A percentile compares a stretch with the other conserved stretches of the same genome.
phyloP scores from a whole-genome alignment of 306 rosid species.

The Adenanthera pavonina region DNA sequence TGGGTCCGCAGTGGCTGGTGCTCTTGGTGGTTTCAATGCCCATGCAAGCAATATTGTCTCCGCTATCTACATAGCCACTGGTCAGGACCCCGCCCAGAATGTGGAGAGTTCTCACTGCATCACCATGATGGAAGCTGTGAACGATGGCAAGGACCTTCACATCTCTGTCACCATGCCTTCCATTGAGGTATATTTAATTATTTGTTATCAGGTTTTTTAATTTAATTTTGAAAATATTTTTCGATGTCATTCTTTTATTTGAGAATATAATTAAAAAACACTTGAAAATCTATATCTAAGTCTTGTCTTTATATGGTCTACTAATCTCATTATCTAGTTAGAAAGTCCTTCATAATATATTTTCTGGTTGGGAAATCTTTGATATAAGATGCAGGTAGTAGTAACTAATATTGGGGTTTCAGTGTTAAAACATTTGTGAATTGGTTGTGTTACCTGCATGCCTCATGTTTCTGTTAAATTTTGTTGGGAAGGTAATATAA shows the following conservation, averaged over 20 bases:
- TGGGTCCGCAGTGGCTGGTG: conserved; percentile 92
- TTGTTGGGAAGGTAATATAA: conserved; percentile 17
- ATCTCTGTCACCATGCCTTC: conserved; percentile 95
- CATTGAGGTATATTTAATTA: conserved; percentile 59
- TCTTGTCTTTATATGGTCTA: background rate
- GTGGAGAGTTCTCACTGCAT: conserved; percentile 93
- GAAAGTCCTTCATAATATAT: background rate
- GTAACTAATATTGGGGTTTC: background rate
- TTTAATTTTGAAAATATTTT: background rate
- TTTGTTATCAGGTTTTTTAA: background rate
- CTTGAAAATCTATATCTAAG: background rate
- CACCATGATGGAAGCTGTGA: conserved; percentile 91
- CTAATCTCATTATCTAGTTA: background rate
- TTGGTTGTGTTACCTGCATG: background rate
- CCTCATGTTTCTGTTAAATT: background rate
- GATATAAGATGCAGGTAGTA: background rate
- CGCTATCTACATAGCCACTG: conserved; percentile 86
- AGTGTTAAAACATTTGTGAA: background rate
- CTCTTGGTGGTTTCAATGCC: conserved; percentile 95
- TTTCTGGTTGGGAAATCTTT: background rate
- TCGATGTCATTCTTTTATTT: background rate
- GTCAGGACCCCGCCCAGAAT: conserved; percentile 96
- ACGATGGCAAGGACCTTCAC: conserved; percentile 82
- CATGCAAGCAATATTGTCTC: conserved; percentile 92
- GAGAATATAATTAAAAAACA: background rate